These are phyloP conservation scores for Seiridium unicorne DNA, from an alignment of 2,329 filamentous ascomycete genomes.

Conservation along the genomic window DNA sequence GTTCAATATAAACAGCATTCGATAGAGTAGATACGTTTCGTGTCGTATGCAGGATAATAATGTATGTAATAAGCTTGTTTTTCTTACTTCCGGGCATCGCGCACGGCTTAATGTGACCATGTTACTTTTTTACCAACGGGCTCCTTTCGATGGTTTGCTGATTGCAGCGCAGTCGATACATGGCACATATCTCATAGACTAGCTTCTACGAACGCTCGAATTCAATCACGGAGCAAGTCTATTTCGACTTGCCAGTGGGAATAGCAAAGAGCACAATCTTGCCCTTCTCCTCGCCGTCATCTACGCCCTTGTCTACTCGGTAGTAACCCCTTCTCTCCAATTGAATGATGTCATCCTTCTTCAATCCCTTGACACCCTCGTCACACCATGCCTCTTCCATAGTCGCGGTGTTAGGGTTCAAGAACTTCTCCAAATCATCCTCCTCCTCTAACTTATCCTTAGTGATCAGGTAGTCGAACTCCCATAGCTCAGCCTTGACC, in stretches of 20 bases:
- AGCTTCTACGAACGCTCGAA: not conserved
- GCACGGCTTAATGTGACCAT: too few species aligned
- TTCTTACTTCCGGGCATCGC: too few species aligned
- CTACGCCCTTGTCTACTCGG: constrained; percentile 70
- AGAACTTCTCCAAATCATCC: constrained; percentile 78
- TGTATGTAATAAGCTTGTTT: too few species aligned
- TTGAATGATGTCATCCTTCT: constrained; percentile 90
- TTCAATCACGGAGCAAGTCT: not conserved
- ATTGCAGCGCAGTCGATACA: not conserved
- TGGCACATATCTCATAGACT: not conserved
- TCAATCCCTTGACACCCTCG: constrained; percentile 73
- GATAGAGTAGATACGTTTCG: too few species aligned
- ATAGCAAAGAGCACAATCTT: constrained; percentile 57
- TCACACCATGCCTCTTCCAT: constrained; percentile 77
- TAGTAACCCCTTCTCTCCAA: constrained; percentile 93
- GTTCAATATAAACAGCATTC: too few species aligned
- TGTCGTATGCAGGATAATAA: too few species aligned
- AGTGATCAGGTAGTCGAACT: constrained; percentile 92
- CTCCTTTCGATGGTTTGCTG: not conserved
- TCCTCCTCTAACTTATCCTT: constrained; percentile 93
- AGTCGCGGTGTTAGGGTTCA: constrained; percentile 74
- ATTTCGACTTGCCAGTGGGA: constrained; percentile 49
- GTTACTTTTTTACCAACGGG: too few species aligned
- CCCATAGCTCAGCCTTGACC: constrained; percentile 80
- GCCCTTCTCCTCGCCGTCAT: constrained; percentile 50